phyloP scores from a whole-genome alignment of 306 rosid genomes.

The Ammopiptanthus mongolicus region DNA sequence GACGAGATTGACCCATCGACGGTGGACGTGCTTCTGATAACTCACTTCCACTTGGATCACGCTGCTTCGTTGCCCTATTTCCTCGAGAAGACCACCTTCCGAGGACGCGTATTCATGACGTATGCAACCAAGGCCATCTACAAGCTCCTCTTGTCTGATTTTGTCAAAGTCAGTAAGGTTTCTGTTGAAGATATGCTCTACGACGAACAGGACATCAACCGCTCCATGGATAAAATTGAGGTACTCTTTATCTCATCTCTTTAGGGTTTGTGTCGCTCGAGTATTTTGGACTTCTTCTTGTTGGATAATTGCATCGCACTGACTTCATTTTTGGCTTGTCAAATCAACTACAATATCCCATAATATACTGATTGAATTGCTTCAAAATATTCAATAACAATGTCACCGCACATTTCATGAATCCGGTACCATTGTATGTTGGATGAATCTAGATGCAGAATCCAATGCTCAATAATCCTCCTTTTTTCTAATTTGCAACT shows the following conservation, averaged over 20 bases:
- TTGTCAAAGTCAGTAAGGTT: conserved; percentile 86
- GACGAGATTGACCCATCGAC: conserved; percentile 95
- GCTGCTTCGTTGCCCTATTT: conserved; percentile 95
- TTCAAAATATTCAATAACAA: no score
- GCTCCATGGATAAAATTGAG: conserved; percentile 98
- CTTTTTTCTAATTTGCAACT: not conserved
- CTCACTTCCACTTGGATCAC: conserved; percentile 94
- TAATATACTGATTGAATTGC: no score
- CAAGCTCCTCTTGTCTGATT: conserved; percentile 79
- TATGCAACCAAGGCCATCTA: conserved; percentile 93
- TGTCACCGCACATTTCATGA: no score
- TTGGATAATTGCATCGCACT: no score
- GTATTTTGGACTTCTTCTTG: no score
- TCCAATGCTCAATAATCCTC: not conserved
- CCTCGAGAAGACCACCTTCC: conserved; percentile 86
- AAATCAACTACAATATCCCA: no score
- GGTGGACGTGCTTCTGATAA: conserved; percentile 81
- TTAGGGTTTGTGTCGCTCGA: no score
- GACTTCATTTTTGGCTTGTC: no score
- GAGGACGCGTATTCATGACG: conserved; percentile 93
- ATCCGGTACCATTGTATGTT: not conserved
- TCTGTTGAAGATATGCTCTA: conserved; percentile 88
- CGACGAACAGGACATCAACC: conserved; percentile 83
- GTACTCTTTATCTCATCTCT: no score
- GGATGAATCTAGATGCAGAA: not conserved